Conservation (phyloP, 805 yeast species). For the Saccharomycopsis sp. region DNA sequence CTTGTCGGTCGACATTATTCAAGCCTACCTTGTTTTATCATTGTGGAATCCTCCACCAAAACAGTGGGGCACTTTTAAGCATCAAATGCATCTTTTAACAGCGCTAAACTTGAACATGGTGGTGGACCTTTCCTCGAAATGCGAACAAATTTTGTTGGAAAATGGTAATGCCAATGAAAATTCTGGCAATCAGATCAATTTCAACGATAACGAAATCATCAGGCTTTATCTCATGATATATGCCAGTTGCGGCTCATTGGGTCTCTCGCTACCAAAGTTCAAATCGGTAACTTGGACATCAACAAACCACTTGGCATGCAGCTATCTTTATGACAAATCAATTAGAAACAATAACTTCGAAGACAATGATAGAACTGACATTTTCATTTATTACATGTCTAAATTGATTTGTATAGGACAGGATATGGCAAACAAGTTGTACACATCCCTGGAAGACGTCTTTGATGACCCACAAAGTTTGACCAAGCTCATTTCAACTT, state of each 20-base stretch:
- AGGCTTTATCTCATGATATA: constrained; percentile 41
- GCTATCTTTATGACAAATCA: constrained; percentile 28
- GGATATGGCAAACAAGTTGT: constrained; percentile 28
- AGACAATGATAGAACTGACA: constrained; percentile 29
- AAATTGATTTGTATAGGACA: constrained; percentile 41
- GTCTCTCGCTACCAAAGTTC: constrained; percentile 42
- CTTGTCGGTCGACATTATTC: constrained; percentile 34
- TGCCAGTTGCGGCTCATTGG: constrained; percentile 42
- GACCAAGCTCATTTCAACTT: constrained; percentile 20
- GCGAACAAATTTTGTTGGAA: constrained; percentile 17
- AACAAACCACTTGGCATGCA: constrained; percentile 30
- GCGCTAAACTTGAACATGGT: constrained; percentile 39
- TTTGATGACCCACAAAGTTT: constrained; percentile 8
- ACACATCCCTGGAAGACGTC: background rate
- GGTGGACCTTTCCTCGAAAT: constrained; percentile 38
- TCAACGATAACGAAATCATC: constrained; percentile 30
- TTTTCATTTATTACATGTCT: constrained; percentile 37
- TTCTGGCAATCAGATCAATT: constrained; percentile 1
- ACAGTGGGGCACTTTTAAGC: constrained; percentile 43
- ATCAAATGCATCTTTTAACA: constrained; percentile 39
- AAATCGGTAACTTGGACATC: constrained; percentile 41
- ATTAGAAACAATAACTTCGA: background rate
- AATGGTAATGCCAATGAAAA: background rate
- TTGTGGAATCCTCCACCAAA: constrained; percentile 47
- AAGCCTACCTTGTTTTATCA: constrained; percentile 37